A percentile compares a stretch with the other conserved stretches of the same genome.
Evolutionary conservation across 2,329 filamentous ascomycete species (phyloP).

Genomic region (Aphanoascus verrucosus): DNA sequence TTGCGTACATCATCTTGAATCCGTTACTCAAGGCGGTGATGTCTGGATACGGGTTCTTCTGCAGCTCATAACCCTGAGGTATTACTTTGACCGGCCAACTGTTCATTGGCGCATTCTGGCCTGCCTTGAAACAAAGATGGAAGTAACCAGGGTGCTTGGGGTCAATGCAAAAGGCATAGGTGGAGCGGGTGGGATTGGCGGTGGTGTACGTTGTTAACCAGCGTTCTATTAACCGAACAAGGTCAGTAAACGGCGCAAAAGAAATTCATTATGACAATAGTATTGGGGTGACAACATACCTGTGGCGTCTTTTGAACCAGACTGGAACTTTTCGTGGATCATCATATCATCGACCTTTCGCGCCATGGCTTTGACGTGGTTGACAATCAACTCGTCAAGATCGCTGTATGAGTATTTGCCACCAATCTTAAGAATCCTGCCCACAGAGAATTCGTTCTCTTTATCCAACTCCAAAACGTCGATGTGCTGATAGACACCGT

Average conservation of each 20-base stretch:
- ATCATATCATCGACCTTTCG: conserved; percentile 96
- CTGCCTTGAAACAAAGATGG: conserved; percentile 91
- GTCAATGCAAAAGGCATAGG: conserved; percentile 94
- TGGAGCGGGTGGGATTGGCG: conserved; percentile 85
- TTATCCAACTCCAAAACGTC: conserved; percentile 96
- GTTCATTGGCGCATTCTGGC: conserved; percentile 59
- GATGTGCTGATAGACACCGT: conserved; percentile 94
- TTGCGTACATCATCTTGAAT: conserved; percentile 76
- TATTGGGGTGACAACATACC: conserved; percentile 49
- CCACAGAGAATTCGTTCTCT: conserved; percentile 90
- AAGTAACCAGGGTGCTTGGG: conserved; percentile 89
- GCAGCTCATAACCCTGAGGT: conserved; percentile 84
- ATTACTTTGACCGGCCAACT: conserved; percentile 83
- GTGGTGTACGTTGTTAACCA: conserved; percentile 95
- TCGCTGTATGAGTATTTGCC: conserved; percentile 89
- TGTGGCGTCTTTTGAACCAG: conserved; percentile 64
- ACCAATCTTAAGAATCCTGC: conserved; percentile 70
- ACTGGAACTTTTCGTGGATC: conserved; percentile 87
- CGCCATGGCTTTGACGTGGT: conserved; percentile 95
- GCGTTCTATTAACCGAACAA: conserved; percentile 51
- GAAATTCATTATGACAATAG: neutral
- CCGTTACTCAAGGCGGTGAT: conserved; percentile 94
- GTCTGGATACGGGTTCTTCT: conserved; percentile 81
- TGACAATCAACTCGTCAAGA: conserved; percentile 92
- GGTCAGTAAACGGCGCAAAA: neutral